Evolutionary conservation across 495 filamentous ascomycete species (phyloP).

Genomic region (Neurospora tetraspora): DNA sequence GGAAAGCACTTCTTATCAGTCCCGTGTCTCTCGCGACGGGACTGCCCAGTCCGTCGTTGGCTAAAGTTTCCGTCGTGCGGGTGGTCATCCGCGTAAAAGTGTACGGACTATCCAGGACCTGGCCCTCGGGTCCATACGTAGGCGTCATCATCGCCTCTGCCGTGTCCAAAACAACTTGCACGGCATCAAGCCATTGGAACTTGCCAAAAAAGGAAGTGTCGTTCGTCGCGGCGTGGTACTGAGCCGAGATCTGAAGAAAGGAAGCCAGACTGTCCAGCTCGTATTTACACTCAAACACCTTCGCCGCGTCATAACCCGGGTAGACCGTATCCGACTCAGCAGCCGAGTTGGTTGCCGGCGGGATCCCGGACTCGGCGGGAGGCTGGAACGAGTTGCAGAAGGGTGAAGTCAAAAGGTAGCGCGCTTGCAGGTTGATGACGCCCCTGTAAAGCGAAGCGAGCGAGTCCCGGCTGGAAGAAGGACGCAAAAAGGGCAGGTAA

Average conservation of each 20-base stretch:
- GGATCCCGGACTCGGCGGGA: slow-evolving; percentile 39
- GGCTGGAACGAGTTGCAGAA: slow-evolving; percentile 61
- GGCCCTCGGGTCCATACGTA: slow-evolving; percentile 47
- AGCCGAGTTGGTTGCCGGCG: slow-evolving; percentile 25
- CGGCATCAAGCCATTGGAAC: slow-evolving; percentile 42
- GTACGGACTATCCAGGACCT: slow-evolving; percentile 43
- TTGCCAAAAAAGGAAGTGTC: slow-evolving; percentile 48
- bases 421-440: slow-evolving; percentile 55
- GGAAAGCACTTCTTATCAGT: slow-evolving; percentile 51
- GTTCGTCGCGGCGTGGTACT: slow-evolving; percentile 51
- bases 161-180: slow-evolving; percentile 39
- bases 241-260: slow-evolving; percentile 47
- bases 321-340: slow-evolving; percentile 12
- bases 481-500: slow-evolving; percentile 47
- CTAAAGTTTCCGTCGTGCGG: slow-evolving; percentile 48
- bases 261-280: slow-evolving; percentile 60
- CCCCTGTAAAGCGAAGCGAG: slow-evolving; percentile 52
- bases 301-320: slow-evolving; percentile 7
- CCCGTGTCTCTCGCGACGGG: slow-evolving; percentile 49
- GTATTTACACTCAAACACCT: slow-evolving; percentile 48
- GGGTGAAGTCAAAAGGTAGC: slow-evolving; percentile 48
- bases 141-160: slow-evolving; percentile 41
- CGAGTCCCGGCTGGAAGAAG: slow-evolving; percentile 31
- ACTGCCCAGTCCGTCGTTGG: slow-evolving; percentile 48
- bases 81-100: slow-evolving; percentile 45